Evolutionary conservation across 305 asterid genomes (phyloP), one percentile per base, ranked within the genome.

Genomic region (Fraxinus platypoda): DNA sequence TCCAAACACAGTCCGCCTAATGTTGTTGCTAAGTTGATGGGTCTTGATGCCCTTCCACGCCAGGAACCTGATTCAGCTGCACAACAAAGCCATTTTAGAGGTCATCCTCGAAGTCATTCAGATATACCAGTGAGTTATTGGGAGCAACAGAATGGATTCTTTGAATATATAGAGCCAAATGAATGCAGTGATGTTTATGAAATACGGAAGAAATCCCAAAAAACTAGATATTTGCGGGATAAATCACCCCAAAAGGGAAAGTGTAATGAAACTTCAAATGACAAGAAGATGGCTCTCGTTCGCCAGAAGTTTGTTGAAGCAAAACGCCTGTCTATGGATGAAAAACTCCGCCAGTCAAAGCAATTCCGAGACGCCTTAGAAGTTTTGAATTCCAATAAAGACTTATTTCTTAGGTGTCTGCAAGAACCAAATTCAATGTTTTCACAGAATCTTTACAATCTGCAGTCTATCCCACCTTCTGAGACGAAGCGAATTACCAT

Each of bases 251-350:
- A 87, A 37, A 92, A 86, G 83, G 94, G 87, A 75, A 90, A 88
- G 86, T 71, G 57, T 33, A 84, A 83, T 12, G 94, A 88, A 84
- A 80, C 83, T 74, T 13, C 90, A 37, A 85, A 86, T 78, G 91
- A 92, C 74, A 88, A 81, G 87, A 92, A 84, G 88, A 91, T 91
- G 94, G 94, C 91, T 84, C 89, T 94, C 80, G 97, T 97, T 80
- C 98, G 99, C 43, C 94, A 93, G 91, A 97, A 92, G 88, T 93
- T 97, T 85, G 86, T 85, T 19, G 98, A 94, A 89, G 99, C 96
- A 80, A 97, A 92, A 85, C 92, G 94, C 71, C 78, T 97, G 57
- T 92, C 98, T 59, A 88, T 91, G 84, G 97, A 97, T 72, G 96
- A 87, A 88, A 97, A 87, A 79, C 96, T 89, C 84, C 93, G 97